Conservation (phyloP, 352 stramenopile species). For the Salisapilia sapeloensis region DNA sequence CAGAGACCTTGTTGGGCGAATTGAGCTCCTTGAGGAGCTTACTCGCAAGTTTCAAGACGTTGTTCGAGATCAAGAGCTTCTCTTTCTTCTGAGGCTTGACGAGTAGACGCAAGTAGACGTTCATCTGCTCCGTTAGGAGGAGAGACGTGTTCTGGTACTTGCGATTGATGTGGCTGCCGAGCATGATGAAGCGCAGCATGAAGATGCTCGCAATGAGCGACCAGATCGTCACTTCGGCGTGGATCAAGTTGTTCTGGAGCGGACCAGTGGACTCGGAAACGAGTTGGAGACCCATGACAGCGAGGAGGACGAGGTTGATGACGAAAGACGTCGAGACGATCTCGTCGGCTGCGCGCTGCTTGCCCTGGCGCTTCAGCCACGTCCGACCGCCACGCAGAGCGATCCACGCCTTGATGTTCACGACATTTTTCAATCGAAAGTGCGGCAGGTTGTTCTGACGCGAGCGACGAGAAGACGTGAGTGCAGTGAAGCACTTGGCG, state of each 20-base stretch:
- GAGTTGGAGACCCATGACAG: slow-evolving; percentile 73
- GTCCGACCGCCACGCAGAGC: slow-evolving; percentile 69
- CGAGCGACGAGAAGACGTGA: slow-evolving; percentile 74
- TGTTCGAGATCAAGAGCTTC: slow-evolving; percentile 80
- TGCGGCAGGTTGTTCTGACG: slow-evolving; percentile 71
- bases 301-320: slow-evolving; percentile 71
- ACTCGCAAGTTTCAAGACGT: slow-evolving; percentile 82
- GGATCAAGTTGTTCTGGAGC: slow-evolving; percentile 48
- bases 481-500: slow-evolving; percentile 78
- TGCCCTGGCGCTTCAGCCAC: slow-evolving; percentile 76
- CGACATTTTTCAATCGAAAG: slow-evolving; percentile 82
- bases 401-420: slow-evolving; percentile 86
- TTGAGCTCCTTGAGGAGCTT: slow-evolving; percentile 86
- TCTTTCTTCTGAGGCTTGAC: slow-evolving; percentile 80
- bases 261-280: slow-evolving; percentile 36
- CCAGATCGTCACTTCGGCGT: slow-evolving; percentile 79
- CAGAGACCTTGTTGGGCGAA: slow-evolving; percentile 81
- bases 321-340: slow-evolving; percentile 82
- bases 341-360: slow-evolving; percentile 73
- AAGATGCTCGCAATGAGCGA: slow-evolving; percentile 77
- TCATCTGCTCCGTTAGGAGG: slow-evolving; percentile 84
- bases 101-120: slow-evolving; percentile 70
- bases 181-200: slow-evolving; percentile 84
- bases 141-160: slow-evolving; percentile 87
- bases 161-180: slow-evolving; percentile 82